These are phyloP conservation scores for Apiospora phragmitis DNA, from an alignment of 2,329 filamentous ascomycete species.

Conservation along the genomic window DNA sequence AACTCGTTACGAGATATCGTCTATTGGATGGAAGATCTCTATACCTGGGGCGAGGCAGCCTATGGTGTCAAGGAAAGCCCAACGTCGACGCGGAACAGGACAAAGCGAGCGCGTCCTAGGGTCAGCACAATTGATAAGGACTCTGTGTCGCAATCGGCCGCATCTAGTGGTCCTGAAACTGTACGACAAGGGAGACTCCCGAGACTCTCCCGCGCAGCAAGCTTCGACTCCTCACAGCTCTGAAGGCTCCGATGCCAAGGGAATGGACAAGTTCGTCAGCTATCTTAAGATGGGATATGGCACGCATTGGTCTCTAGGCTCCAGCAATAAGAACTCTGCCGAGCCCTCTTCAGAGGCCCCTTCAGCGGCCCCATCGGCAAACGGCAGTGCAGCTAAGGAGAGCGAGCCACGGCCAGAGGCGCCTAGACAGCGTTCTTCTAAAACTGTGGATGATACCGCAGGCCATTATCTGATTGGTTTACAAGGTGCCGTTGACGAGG, in stretches of 20 bases:
- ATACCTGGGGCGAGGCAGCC: constrained; percentile 77
- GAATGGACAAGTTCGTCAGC: constrained; percentile 58
- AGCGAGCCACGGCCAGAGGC: constrained; percentile 9
- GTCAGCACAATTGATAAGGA: constrained; percentile 13
- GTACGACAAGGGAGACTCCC: not conserved
- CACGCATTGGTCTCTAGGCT: constrained; percentile 61
- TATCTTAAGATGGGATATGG: constrained; percentile 69
- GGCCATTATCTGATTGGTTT: constrained; percentile 68
- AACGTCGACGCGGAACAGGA: constrained; percentile 59
- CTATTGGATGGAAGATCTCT: constrained; percentile 87
- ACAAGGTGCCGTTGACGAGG: constrained; percentile 61
- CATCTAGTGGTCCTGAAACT: not conserved
- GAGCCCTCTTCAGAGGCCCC: not conserved
- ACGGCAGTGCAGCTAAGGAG: constrained; percentile 11
- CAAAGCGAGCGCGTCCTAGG: constrained; percentile 36
- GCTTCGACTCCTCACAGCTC: constrained; percentile 13
- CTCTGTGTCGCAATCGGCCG: constrained; percentile 12
- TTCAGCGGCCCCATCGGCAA: constrained; percentile 16
- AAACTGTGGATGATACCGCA: constrained; percentile 20
- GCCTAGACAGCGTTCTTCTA: constrained; percentile 12
- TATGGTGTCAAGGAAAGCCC: constrained; percentile 85
- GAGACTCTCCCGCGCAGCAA: constrained; percentile 10
- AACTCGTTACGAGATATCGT: constrained; percentile 72
- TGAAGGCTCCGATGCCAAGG: constrained; percentile 35
- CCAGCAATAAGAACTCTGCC: not conserved